A percentile compares a stretch with the other conserved stretches of the same genome.
Conservation (phyloP, 1,284 basidiomycete species). For the Athelia psychrophila region DNA sequence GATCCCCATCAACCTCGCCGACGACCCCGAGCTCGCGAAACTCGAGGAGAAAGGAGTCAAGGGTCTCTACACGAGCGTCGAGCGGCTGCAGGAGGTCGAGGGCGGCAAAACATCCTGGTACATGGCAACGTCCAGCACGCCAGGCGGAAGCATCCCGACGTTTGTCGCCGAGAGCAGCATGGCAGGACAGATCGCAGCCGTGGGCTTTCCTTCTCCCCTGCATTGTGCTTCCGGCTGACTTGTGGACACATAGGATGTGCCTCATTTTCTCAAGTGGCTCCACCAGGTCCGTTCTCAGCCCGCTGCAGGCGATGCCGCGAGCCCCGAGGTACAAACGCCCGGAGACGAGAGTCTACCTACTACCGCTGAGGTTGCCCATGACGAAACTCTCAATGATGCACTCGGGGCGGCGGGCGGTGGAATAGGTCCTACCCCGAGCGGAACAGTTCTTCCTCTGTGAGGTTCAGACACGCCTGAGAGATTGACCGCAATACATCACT, state of each 20-base stretch:
- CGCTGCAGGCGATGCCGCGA: neutral
- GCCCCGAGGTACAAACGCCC: too few species aligned
- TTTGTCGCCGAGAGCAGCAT: conserved; percentile 60
- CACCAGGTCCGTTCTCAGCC: conserved; percentile 21
- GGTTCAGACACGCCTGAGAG: too few species aligned
- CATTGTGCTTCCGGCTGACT: conserved; percentile 4
- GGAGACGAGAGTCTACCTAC: too few species aligned
- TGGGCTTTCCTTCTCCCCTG: conserved; percentile 24
- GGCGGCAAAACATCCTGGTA: conserved; percentile 71
- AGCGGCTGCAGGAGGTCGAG: conserved; percentile 60
- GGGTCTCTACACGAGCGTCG: conserved; percentile 69
- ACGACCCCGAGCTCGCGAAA: conserved; percentile 53
- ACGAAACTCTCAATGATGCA: neutral
- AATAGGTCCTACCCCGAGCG: neutral
- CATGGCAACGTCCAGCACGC: conserved; percentile 75
- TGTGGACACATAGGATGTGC: conserved; percentile 53
- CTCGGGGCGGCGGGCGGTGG: too few species aligned
- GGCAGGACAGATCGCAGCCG: conserved; percentile 59
- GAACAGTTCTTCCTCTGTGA: too few species aligned
- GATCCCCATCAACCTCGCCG: conserved; percentile 64
- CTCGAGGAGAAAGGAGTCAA: conserved; percentile 65
- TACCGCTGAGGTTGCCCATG: neutral
- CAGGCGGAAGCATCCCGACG: conserved; percentile 63
- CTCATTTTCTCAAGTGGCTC: conserved; percentile 55
- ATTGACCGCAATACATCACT: too few species aligned